Evolutionary conservation across 768 basidiomycete genomes (phyloP).

Genomic region (Daedaleopsis nitida): DNA sequence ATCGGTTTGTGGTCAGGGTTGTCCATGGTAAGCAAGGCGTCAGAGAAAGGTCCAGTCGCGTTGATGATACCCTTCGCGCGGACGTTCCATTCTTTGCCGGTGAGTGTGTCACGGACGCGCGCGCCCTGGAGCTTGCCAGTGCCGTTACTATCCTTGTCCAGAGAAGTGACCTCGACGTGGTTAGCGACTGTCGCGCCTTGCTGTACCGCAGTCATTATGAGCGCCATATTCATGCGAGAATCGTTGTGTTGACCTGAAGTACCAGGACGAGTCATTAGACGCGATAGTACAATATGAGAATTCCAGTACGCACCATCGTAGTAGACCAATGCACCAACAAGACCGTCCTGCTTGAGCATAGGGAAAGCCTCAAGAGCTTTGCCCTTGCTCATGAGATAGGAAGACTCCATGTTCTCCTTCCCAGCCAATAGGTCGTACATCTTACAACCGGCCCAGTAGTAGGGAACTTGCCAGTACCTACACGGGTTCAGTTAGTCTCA

Average conservation of each 20-base stretch:
- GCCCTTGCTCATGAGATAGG: conserved; percentile 93
- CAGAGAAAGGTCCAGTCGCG: conserved; percentile 94
- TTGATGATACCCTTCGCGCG: conserved; percentile 92
- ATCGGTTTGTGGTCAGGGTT: conserved; percentile 78
- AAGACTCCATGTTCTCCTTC: conserved; percentile 94
- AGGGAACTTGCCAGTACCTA: conserved; percentile 96
- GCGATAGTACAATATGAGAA: neutral
- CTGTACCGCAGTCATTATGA: conserved; percentile 93
- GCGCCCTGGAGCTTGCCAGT: conserved; percentile 73
- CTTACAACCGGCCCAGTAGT: conserved; percentile 95
- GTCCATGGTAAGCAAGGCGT: conserved; percentile 82
- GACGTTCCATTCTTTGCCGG: conserved; percentile 81
- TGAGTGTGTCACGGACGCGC: conserved; percentile 76
- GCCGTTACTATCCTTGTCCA: conserved; percentile 60
- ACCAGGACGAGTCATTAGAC: neutral
- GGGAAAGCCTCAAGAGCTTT: conserved; percentile 95
- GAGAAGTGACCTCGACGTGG: conserved; percentile 80
- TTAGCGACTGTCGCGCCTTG: conserved; percentile 87
- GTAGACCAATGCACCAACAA: conserved; percentile 95
- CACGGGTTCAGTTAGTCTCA: conserved; percentile 7
- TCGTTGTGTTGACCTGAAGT: conserved; percentile 92
- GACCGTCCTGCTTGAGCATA: conserved; percentile 90
- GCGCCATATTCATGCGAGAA: conserved; percentile 95
- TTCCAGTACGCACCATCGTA: conserved; percentile 76
- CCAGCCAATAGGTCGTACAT: conserved; percentile 95